phyloP scores from a whole-genome alignment of 2,329 filamentous ascomycete genomes.

The Fusarium sp. region DNA sequence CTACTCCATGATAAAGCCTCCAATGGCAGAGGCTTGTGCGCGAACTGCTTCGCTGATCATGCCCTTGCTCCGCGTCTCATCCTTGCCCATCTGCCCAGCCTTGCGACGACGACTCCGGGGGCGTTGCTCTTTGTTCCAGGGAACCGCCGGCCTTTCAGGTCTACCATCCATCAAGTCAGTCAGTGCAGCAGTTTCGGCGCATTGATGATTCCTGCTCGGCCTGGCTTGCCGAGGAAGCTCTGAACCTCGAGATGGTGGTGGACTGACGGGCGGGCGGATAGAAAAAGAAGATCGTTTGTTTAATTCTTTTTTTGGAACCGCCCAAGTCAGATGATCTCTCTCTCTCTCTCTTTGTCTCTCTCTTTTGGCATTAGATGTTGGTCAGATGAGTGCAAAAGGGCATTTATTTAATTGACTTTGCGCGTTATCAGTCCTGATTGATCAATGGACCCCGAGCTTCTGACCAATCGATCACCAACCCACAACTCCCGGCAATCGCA shows the following conservation, averaged over 20 bases:
- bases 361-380: slow-evolving; percentile 11
- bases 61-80: slow-evolving; percentile 27
- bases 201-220: slow-evolving; percentile 24
- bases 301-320: slow-evolving; percentile 23
- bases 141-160: slow-evolving; percentile 12
- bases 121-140: slow-evolving; percentile 12
- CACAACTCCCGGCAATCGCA: slow-evolving; percentile 42
- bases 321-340: slow-evolving; percentile 12
- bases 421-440: slow-evolving; percentile 22
- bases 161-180: background rate
- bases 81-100: slow-evolving; percentile 25
- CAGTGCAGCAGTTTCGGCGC: slow-evolving; percentile 13
- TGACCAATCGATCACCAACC: slow-evolving; percentile 26
- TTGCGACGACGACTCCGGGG: background rate
- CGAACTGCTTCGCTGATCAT: slow-evolving; percentile 38
- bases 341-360: slow-evolving; percentile 12
- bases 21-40: slow-evolving; percentile 28
- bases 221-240: slow-evolving; percentile 30
- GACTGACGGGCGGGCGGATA: slow-evolving; percentile 17
- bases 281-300: slow-evolving; percentile 7
- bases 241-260: slow-evolving; percentile 21
- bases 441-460: slow-evolving; percentile 27
- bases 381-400: slow-evolving; percentile 18
- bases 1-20: slow-evolving; percentile 15
- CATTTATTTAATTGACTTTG: slow-evolving; percentile 43